These are phyloP conservation scores for Butyriboletus appendiculatus DNA, from an alignment of 1,284 basidiomycete genomes.

Conservation along the genomic window DNA sequence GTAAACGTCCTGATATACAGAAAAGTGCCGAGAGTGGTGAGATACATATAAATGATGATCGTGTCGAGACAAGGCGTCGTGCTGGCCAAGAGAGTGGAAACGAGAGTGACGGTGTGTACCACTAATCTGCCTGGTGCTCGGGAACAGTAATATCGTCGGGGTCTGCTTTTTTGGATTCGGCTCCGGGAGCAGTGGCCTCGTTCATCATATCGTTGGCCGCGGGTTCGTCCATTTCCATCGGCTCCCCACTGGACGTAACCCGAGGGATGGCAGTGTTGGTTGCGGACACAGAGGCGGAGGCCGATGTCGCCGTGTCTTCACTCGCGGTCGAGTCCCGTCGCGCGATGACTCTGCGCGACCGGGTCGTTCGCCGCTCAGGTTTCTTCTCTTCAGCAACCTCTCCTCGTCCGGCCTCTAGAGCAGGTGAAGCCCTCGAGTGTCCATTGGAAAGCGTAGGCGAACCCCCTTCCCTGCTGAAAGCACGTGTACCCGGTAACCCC, in stretches of 20 bases:
- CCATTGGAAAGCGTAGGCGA: conserved; percentile 31
- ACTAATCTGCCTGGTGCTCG: conserved; percentile 7
- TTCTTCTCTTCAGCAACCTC: conserved; percentile 31
- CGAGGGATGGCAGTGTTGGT: conserved; percentile 14
- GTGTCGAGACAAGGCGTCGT: background rate
- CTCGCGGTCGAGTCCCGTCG: conserved; percentile 44
- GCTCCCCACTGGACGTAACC: conserved; percentile 19
- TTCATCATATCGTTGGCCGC: conserved; percentile 1
- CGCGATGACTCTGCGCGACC: conserved; percentile 41
- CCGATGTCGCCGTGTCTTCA: conserved; percentile 38
- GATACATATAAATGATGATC: conserved; percentile 21
- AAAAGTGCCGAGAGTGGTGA: conserved; percentile 4
- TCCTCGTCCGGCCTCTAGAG: conserved; percentile 17
- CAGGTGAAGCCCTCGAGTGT: conserved; percentile 26
- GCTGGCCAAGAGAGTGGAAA: conserved; percentile 7
- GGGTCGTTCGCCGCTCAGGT: conserved; percentile 47
- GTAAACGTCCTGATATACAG: conserved; percentile 20
- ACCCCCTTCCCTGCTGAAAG: conserved; percentile 28
- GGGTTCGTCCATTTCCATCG: conserved; percentile 17
- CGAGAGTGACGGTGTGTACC: background rate
- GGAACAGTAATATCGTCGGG: background rate
- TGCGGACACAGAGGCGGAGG: conserved; percentile 34
- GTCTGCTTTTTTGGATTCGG: conserved; percentile 7
- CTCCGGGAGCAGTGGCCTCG: background rate
- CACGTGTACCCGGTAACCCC: conserved; percentile 14